These are phyloP conservation scores for Carpinus viminea DNA, from an alignment of 306 rosid genomes.

Conservation along the genomic window DNA sequence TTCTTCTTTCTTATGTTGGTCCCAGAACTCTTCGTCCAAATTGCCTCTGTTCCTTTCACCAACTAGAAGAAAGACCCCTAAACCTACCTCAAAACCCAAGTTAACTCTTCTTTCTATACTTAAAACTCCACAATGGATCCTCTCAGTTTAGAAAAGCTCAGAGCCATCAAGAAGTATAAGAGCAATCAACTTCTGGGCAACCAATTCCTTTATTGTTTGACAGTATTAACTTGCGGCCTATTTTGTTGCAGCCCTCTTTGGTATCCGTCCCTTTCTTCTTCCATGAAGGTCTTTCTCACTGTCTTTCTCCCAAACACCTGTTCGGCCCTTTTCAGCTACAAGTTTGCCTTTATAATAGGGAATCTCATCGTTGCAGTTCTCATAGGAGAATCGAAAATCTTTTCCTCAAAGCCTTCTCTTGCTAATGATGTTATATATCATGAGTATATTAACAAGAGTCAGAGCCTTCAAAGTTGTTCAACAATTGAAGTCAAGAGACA, in stretches of 20 bases:
- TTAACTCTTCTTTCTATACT: background rate
- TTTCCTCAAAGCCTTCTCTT: constrained; percentile 41
- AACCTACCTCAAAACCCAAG: constrained; percentile 10
- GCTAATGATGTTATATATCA: constrained; percentile 41
- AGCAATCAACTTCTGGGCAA: constrained; percentile 15
- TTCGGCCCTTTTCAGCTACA: constrained; percentile 38
- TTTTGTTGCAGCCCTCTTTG: constrained; percentile 35
- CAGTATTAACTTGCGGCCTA: constrained; percentile 26
- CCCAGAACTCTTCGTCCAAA: background rate
- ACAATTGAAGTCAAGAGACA: constrained; percentile 16
- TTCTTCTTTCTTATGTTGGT: background rate
- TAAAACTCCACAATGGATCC: constrained; percentile 36
- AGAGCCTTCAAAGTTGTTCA: constrained; percentile 26
- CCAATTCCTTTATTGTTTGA: constrained; percentile 26
- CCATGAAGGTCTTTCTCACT: constrained; percentile 26
- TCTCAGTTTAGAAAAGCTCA: constrained; percentile 22
- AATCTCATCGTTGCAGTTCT: constrained; percentile 50
- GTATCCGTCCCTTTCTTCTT: constrained; percentile 37
- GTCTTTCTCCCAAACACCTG: constrained; percentile 21
- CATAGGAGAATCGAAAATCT: constrained; percentile 50
- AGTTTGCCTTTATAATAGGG: constrained; percentile 45
- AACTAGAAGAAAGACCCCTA: background rate
- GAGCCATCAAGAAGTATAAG: constrained; percentile 29
- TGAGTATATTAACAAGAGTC: constrained; percentile 37
- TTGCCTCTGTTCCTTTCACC: background rate